Percentiles rank a stretch among this genome's conserved stretches.
Evolutionary conservation across 495 filamentous ascomycete species (phyloP).

Genomic region (Aspergillus homomorphus): DNA sequence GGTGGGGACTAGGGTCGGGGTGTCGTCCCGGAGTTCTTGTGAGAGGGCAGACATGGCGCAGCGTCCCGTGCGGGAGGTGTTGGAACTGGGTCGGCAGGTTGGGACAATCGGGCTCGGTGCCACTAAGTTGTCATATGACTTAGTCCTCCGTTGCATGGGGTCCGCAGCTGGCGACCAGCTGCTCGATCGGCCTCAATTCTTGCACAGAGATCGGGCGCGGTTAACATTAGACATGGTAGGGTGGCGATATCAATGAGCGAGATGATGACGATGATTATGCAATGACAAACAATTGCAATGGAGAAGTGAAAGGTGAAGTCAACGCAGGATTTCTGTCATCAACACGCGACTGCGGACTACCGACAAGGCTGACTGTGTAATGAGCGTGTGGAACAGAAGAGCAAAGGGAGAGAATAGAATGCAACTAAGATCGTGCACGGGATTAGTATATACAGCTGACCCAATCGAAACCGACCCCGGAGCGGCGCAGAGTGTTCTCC

Average conservation of each 20-base stretch:
- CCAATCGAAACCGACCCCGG: neutral
- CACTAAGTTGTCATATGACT: slow-evolving; percentile 28
- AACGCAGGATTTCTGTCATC: too few relatives aligned
- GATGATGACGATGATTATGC: neutral
- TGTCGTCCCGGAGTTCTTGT: slow-evolving; percentile 14
- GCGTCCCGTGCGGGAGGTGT: slow-evolving; percentile 24
- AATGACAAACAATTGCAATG: too few relatives aligned
- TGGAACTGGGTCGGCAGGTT: slow-evolving; percentile 35
- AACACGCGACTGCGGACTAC: neutral
- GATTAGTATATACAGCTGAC: slow-evolving; percentile 19
- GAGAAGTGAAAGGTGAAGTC: too few relatives aligned
- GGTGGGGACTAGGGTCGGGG: slow-evolving; percentile 19
- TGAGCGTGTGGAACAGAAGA: slow-evolving; percentile 7
- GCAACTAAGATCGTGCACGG: slow-evolving; percentile 2
- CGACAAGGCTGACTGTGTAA: neutral
- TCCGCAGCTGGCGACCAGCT: slow-evolving; percentile 10
- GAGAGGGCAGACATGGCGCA: slow-evolving; percentile 32
- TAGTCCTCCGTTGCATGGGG: slow-evolving; percentile 36
- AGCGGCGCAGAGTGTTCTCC: slow-evolving; percentile 1
- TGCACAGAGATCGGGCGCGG: slow-evolving; percentile 2
- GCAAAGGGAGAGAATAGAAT: slow-evolving; percentile 5
- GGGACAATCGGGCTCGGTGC: slow-evolving; percentile 45
- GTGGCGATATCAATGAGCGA: neutral
- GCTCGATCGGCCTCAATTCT: slow-evolving; percentile 20
- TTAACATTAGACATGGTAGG: slow-evolving; percentile 7